These are phyloP conservation scores for Hirschfeldia incana DNA, from an alignment of 345 rosid species.

Conservation along the genomic window DNA sequence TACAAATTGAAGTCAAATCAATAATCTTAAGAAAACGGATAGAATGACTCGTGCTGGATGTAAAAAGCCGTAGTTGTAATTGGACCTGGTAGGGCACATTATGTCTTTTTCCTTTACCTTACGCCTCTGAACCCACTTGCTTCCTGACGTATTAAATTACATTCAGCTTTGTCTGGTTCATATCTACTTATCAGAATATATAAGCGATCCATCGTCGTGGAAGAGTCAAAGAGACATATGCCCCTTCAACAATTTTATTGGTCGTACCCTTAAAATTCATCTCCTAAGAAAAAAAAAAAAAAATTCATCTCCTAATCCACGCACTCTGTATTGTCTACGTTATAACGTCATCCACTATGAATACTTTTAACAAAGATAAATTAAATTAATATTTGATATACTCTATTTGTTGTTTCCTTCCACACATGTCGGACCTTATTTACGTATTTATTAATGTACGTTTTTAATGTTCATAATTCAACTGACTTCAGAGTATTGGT, in stretches of 20 bases:
- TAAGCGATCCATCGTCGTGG: slow-evolving; percentile 35
- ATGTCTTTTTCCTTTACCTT: slow-evolving; percentile 15
- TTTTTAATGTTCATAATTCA: slow-evolving; percentile 10
- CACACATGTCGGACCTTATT: slow-evolving; percentile 31
- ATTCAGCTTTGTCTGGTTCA: not conserved
- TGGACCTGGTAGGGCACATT: slow-evolving; percentile 31
- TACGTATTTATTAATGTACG: not conserved
- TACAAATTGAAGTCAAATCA: slow-evolving; percentile 8
- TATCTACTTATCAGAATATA: not conserved
- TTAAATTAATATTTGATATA: not conserved
- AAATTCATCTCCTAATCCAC: slow-evolving; percentile 24
- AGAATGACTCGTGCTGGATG: slow-evolving; percentile 27
- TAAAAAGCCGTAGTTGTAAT: slow-evolving; percentile 33
- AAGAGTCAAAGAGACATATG: slow-evolving; percentile 42
- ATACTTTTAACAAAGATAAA: not conserved
- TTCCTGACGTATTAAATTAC: slow-evolving; percentile 18
- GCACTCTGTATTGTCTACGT: slow-evolving; percentile 14
- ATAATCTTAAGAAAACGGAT: slow-evolving; percentile 12
- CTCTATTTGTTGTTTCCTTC: slow-evolving; percentile 25
- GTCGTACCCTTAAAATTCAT: slow-evolving; percentile 24
- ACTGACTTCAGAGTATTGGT: slow-evolving; percentile 25
- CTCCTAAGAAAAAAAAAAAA: too few relatives aligned
- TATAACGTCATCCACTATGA: slow-evolving; percentile 29
- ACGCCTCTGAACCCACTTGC: slow-evolving; percentile 34
- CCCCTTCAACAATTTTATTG: slow-evolving; percentile 37